These are phyloP conservation scores for Kluyveromyces starmeri DNA, from an alignment of 805 yeast species.

Conservation along the genomic window DNA sequence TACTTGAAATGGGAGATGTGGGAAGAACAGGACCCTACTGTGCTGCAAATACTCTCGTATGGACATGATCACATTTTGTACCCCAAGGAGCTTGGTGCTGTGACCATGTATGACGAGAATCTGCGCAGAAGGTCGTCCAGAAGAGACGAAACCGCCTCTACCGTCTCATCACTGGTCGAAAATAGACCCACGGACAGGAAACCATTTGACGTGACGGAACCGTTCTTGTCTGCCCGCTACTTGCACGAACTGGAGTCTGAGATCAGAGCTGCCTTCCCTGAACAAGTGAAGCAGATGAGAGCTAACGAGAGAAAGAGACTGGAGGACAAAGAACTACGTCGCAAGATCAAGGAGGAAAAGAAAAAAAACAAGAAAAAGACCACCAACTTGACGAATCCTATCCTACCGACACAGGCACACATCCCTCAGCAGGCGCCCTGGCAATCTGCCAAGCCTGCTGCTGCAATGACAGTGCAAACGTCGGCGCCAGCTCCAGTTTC, in stretches of 20 bases:
- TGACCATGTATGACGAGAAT: constrained; percentile 7
- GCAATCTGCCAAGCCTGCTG: too few relatives aligned
- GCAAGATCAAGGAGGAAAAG: constrained; percentile 17
- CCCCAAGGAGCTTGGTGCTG: constrained; percentile 4
- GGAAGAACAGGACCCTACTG: constrained; percentile 20
- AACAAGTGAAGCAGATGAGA: constrained; percentile 19
- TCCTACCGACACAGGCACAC: too few relatives aligned
- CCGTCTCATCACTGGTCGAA: constrained; percentile 1
- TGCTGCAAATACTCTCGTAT: constrained; percentile 12
- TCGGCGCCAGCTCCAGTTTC: too few relatives aligned
- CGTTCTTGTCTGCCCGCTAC: constrained; percentile 23
- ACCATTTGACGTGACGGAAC: constrained; percentile 14
- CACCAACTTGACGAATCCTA: too few relatives aligned
- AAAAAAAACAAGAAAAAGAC: too few relatives aligned
- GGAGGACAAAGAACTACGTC: constrained; percentile 24
- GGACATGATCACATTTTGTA: constrained; percentile 4
- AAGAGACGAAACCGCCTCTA: constrained; percentile 5
- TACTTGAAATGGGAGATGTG: constrained; percentile 29
- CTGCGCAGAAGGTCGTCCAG: constrained; percentile 6
- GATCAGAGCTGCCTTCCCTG: constrained; percentile 16
- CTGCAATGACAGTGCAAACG: too few relatives aligned
- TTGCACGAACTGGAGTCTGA: constrained; percentile 16
- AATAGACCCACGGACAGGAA: constrained; percentile 14
- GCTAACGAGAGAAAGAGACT: constrained; percentile 18
- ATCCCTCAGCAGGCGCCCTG: too few relatives aligned